Evolutionary conservation across 192 early-diverging fungal species (phyloP).

Genomic region (Coemansia sp.): DNA sequence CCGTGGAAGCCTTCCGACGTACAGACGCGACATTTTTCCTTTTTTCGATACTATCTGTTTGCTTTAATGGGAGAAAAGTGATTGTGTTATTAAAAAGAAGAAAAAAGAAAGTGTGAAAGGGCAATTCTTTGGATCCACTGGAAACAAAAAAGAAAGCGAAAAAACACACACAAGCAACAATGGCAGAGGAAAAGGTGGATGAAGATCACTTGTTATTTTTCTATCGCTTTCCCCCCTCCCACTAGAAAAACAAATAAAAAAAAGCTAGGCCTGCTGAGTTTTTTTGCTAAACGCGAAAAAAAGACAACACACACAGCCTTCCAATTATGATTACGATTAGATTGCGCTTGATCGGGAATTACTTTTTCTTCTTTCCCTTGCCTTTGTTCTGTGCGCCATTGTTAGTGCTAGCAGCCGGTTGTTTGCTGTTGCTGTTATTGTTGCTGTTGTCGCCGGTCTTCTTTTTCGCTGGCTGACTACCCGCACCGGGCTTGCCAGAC

Average conservation of each 20-base stretch:
- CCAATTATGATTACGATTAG: background rate
- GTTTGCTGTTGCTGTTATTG: background rate
- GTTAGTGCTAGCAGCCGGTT: background rate
- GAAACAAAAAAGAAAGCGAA: too few relatives aligned
- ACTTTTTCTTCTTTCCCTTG: conserved; percentile 6
- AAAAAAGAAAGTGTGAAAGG: background rate
- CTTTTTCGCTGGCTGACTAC: too few relatives aligned
- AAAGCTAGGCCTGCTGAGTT: too few relatives aligned
- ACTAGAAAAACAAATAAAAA: too few relatives aligned
- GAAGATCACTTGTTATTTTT: too few relatives aligned
- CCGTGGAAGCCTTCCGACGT: conserved; percentile 81
- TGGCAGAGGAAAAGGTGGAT: too few relatives aligned
- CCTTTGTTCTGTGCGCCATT: background rate
- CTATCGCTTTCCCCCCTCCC: too few relatives aligned
- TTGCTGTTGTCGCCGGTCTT: background rate
- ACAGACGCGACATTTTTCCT: conserved; percentile 56
- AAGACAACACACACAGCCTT: background rate
- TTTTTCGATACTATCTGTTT: background rate
- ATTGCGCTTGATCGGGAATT: background rate
- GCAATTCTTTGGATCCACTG: too few relatives aligned
- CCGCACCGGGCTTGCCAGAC: too few relatives aligned
- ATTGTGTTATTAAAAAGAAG: background rate
- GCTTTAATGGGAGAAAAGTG: conserved; percentile 2
- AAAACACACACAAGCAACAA: too few relatives aligned
- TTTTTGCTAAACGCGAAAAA: background rate